These are phyloP conservation scores for Saccharomycopsis crataegensis DNA, from an alignment of 1,139 yeast genomes.

Conservation along the genomic window DNA sequence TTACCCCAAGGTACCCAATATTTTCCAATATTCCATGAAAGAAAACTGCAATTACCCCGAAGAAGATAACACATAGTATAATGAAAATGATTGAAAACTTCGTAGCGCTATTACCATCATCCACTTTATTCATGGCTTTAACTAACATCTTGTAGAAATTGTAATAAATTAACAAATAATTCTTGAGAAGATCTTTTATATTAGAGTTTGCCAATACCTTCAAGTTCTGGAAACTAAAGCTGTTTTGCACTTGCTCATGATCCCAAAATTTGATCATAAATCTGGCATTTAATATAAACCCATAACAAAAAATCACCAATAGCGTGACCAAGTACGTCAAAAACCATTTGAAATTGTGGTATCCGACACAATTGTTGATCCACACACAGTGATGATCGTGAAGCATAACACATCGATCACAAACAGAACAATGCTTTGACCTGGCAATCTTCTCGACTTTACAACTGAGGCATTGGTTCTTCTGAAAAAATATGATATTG, in stretches of 20 bases:
- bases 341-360: constrained; percentile 67
- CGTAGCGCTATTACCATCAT: constrained; percentile 41
- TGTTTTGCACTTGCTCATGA: constrained; percentile 21
- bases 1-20: constrained; percentile 65
- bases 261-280: constrained; percentile 4
- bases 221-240: constrained; percentile 15
- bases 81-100: constrained; percentile 13
- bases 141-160: constrained; percentile 8
- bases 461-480: constrained; percentile 51
- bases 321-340: constrained; percentile 52
- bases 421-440: constrained; percentile 79
- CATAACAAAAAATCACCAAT: constrained; percentile 52
- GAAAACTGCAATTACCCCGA: constrained; percentile 50
- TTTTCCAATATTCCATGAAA: constrained; percentile 53
- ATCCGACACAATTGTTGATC: constrained; percentile 88
- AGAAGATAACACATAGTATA: constrained; percentile 43
- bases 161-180: constrained; percentile 21
- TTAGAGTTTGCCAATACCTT: constrained; percentile 14
- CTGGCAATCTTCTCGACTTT: constrained; percentile 69
- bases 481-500: constrained; percentile 49
- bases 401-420: constrained; percentile 58
- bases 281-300: constrained; percentile 34
- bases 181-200: constrained; percentile 5
- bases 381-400: constrained; percentile 95
- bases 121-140: constrained; percentile 19